Evolutionary conservation across 2,329 filamentous ascomycete species (phyloP), one percentile per base, ranked within the genome.

Genomic region (Fusarium metavorans): DNA sequence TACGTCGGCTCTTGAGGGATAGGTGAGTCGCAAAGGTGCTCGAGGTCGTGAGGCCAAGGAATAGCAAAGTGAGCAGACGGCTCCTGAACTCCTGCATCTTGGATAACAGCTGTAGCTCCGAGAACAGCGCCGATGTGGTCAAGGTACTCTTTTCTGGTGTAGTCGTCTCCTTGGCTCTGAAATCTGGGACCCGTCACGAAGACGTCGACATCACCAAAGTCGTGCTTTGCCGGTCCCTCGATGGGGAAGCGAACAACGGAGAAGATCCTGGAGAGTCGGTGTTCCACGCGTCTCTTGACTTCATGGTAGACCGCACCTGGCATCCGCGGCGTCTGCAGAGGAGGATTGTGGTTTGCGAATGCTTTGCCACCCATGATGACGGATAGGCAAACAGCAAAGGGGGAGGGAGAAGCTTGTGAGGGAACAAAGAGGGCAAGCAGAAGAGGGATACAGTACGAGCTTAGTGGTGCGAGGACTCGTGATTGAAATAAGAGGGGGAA

Each of bases 161-260:
- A 2, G 76, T 73, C 23, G 77, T 60, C 2, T 66, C 45, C 23
- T 69, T 70, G 70, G 37, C 48, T 8, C 32, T 11, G 52, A 20
- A 43, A 1, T 20, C 74, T 79, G 18, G 83, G 82, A 35, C 80
- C 79, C 0, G 85, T 83, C 2, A 94, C 87, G 2, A 95, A 81
- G 68, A 95, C 86, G 81, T 97, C 94, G 41, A 97, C 84, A 74
- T 97, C 94, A 23, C 94, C 94, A 77, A 90, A 88, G 75, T 91
- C 89, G 0, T 74, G 48, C 81, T 97, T 97, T 1, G 81, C 91
- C 0, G 94, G 93, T 0, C 89, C 92, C 74, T 95, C 92, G 32
- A 92, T 88, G 0, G 93, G 91, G 0, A 88, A 86, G 1, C 86
- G 87, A 6, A 93, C 90, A 9, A 83, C 84, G 0, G 82, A 64